Evolutionary conservation across 176 grass and related monocot species (phyloP).

Genomic region (Saccharum spontaneum): DNA sequence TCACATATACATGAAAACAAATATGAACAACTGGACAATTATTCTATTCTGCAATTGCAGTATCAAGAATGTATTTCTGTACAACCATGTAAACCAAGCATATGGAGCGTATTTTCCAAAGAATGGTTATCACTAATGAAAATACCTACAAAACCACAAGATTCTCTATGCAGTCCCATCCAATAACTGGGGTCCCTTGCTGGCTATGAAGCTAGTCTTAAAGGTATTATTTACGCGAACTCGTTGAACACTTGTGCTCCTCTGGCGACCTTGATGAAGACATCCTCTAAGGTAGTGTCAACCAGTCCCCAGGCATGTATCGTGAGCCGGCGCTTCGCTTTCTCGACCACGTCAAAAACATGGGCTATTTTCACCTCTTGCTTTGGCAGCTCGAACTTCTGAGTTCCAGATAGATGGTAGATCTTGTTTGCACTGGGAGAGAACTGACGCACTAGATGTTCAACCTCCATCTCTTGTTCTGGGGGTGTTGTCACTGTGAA

Average conservation of each 20-base stretch:
- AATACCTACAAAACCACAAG: constrained; percentile 14
- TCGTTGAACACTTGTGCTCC: constrained; percentile 36
- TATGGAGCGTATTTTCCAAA: background rate
- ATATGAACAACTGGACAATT: background rate
- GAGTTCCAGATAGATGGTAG: constrained; percentile 46
- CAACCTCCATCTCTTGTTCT: constrained; percentile 33
- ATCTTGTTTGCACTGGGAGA: constrained; percentile 50
- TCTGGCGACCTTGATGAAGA: constrained; percentile 54
- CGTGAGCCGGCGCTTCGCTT: background rate
- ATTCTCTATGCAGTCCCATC: constrained; percentile 20
- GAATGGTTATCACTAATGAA: background rate
- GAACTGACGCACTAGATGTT: constrained; percentile 33
- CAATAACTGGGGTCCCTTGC: background rate
- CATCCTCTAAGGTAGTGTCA: constrained; percentile 60
- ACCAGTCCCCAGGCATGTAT: constrained; percentile 52
- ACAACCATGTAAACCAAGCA: background rate
- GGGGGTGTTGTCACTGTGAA: constrained; percentile 46
- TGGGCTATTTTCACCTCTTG: constrained; percentile 44
- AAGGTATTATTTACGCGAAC: constrained; percentile 19
- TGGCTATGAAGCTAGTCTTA: background rate
- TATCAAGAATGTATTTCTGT: constrained; percentile 8
- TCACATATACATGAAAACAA: background rate
- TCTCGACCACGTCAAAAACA: constrained; percentile 40
- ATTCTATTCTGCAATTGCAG: background rate
- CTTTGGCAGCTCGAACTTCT: constrained; percentile 50